Evolutionary conservation across 257 asterid species (phyloP), one percentile per base, ranked within the genome.

Genomic region (Anisodus tanguticus): DNA sequence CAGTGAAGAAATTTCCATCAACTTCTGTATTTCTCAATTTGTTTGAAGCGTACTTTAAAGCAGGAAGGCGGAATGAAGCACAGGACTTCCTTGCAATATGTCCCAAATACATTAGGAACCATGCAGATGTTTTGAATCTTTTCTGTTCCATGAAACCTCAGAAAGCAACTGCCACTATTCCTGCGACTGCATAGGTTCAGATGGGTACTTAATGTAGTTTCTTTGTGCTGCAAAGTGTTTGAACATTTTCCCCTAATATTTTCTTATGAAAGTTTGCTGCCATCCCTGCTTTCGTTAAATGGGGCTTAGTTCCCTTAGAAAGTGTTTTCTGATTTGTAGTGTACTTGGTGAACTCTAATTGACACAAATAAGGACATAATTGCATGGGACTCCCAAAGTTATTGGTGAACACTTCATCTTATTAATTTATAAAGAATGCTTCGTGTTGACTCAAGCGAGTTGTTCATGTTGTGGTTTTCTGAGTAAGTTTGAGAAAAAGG

Each of bases 21-120:
- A 85, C 84, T 9, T 51, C 89, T 11, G 92, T 92, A 59, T 93
- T 79, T 83, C 81, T 96, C 53, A 89, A 51, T 84, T 79, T 96
- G 39, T 90, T 94, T 83, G 92, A 92, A 87, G 95, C 93, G 6
- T 95, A 92, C 85, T 82, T 93, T 39, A 60, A 84, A 59, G 90
- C 89, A 1, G 93, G 98, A 77, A 91, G 92, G 86, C 87, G 53
- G 8, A 86, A 79, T 72, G 92, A 88, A 87, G 99, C 98, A 41
- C 97, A 91, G 85, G 97, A 93, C 83, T 87, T 96, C 66, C 95
- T 93, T 69, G 86, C 95, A 0, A 89, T 66, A 85, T 91, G 98
- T 88, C 98, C 98, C 0, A 82, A 85, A 45, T 66, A 85, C 90
- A 86, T 96, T 69, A 90, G 88, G 60, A 90, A 91, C 79, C 90